These are phyloP conservation scores for Dichotomocladium elegans DNA, from an alignment of 371 early-diverging fungal species.

Conservation along the genomic window DNA sequence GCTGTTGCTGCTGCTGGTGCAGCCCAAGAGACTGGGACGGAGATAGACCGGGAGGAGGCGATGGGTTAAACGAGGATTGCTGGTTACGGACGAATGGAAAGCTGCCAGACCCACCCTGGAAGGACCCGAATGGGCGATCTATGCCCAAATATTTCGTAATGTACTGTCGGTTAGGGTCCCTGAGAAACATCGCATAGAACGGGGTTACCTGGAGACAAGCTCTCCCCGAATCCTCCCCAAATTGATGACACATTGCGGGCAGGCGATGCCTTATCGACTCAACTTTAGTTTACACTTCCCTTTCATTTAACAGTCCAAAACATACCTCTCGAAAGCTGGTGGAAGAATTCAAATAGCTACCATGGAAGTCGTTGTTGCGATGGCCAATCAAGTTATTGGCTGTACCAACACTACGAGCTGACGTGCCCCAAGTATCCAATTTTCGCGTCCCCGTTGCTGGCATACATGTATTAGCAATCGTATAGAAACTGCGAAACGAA, in stretches of 20 bases:
- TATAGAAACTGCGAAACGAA: too few species aligned
- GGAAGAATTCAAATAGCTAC: too few species aligned
- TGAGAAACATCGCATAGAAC: too few species aligned
- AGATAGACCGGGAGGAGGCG: slow-evolving; percentile 21
- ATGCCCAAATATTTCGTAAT: too few species aligned
- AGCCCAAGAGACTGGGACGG: slow-evolving; percentile 23
- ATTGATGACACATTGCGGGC: slow-evolving; percentile 51
- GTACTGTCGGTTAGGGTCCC: too few species aligned
- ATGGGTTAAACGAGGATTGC: slow-evolving; percentile 18
- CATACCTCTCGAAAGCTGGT: slow-evolving; percentile 1
- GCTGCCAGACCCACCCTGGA: slow-evolving; percentile 4
- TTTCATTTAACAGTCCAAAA: not conserved
- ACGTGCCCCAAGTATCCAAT: not conserved
- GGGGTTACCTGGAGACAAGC: too few species aligned
- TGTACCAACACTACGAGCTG: too few species aligned
- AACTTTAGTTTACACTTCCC: not conserved
- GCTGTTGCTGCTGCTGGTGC: too few species aligned
- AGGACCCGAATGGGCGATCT: slow-evolving; percentile 16
- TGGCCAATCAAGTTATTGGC: too few species aligned
- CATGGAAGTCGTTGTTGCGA: slow-evolving; percentile 6
- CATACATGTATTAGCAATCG: too few species aligned
- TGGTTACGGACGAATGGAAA: slow-evolving; percentile 10
- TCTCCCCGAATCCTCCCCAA: slow-evolving; percentile 41
- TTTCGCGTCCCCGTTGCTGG: too few species aligned
- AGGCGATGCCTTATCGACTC: slow-evolving; percentile 63